phyloP scores from a whole-genome alignment of 2,329 filamentous ascomycete species.

The Helotiales sp. region DNA sequence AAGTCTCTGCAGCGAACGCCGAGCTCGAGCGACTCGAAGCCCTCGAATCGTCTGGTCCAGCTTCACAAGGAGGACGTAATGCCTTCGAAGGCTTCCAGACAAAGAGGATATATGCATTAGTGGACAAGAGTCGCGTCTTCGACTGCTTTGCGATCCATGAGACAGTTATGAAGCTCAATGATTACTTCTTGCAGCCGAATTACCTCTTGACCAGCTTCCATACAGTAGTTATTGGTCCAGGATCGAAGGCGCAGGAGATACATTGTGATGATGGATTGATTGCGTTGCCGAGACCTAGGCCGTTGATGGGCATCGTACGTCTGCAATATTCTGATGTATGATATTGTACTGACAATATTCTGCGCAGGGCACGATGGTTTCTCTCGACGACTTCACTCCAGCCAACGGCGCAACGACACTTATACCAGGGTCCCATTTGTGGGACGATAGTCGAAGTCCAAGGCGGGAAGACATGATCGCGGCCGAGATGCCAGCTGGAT shows the following conservation, averaged over 20 bases:
- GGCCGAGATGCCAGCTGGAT: conserved; percentile 33
- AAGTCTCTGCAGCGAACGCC: conserved; percentile 36
- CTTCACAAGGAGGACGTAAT: conserved; percentile 37
- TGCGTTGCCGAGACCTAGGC: conserved; percentile 30
- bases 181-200: conserved; percentile 41
- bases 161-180: conserved; percentile 40
- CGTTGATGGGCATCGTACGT: conserved; percentile 32
- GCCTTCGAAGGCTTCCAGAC: conserved; percentile 41
- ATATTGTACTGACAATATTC: conserved; percentile 6
- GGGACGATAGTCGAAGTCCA: conserved; percentile 32
- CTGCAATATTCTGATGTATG: neutral
- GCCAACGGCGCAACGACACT: conserved; percentile 34
- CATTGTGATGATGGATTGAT: conserved; percentile 39
- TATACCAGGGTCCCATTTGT: conserved; percentile 34
- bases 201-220: conserved; percentile 40
- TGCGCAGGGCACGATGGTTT: conserved; percentile 33
- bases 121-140: conserved; percentile 41
- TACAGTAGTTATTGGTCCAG: conserved; percentile 41
- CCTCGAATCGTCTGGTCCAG: conserved; percentile 29
- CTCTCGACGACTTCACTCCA: conserved; percentile 33
- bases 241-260: conserved; percentile 36
- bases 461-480: conserved; percentile 29
- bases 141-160: conserved; percentile 41
- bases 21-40: conserved; percentile 37
- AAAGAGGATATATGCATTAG: conserved; percentile 40